Base-by-base conservation (phyloP, 106 monocot species). In the Acanthochlamys bracteata region DNA sequence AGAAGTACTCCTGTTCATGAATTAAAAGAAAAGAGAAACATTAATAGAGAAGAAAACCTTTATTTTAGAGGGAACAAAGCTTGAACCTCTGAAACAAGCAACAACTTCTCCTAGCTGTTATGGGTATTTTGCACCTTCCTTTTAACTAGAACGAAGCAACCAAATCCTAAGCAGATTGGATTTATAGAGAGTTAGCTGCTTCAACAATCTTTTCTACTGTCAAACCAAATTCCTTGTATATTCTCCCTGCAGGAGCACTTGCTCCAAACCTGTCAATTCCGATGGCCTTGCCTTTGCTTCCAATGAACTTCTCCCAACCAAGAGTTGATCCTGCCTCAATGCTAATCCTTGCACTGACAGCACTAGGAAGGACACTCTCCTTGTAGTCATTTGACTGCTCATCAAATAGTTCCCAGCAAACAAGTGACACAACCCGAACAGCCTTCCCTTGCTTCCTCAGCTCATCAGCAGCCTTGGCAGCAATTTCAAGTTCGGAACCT, bases 201-300 rank as follows among this genome's bases (percentile, higher is more conserved):
- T 74, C 75, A 45, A 88, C 57, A 47, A 88, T 68, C 45, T 73
- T 81, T 59, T 88, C 88, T n/a, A 52, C 74, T 13, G 88, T 72
- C 41, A 88, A 68, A 25, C 88, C 88, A 25, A 77, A 80, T 55
- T 88, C 88, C 77, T 83, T 80, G 66, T 83, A 88, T 60, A 89
- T 81, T 49, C 33, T 81, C 57, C 83, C 80, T 42, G 88, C 88
- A 69, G 88, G 88, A 55, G 88, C 88, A 64, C 88, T 89, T 11
- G 88, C 88, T 40, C 88, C 88, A 57, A 89, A 89, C 55, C 78
- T 54, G 41, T 89, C 81, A 19, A 89, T 89, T 25, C 88, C 84
- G 8, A 89, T 89, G 0, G 88, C 72, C 76, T 81, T 84, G n/a
- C 88, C 88, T 49, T 75, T 78, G 33, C 25, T 55, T 55, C 88